Conservation (phyloP, 441 rosid species). For the Populus tomentosa region DNA sequence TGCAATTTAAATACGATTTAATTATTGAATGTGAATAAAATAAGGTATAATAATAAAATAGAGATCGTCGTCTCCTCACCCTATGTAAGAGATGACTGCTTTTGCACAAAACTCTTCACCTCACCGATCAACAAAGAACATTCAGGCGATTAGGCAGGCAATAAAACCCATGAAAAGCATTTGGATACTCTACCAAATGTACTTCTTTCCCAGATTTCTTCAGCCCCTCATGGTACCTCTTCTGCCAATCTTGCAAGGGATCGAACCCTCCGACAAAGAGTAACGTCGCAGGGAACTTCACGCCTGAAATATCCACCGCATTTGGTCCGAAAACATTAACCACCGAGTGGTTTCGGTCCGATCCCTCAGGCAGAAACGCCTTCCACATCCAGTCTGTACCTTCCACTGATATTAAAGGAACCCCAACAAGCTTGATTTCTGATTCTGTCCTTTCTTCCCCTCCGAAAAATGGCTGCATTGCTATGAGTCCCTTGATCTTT, state of each 20-base stretch:
- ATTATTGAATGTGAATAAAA: background rate
- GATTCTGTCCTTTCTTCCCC: slow-evolving; percentile 62
- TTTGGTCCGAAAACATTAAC: slow-evolving; percentile 49
- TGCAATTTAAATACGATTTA: background rate
- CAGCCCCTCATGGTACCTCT: slow-evolving; percentile 52
- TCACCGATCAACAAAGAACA: slow-evolving; percentile 28
- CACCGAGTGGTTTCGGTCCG: slow-evolving; percentile 47
- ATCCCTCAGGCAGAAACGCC: slow-evolving; percentile 49
- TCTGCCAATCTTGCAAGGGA: slow-evolving; percentile 66
- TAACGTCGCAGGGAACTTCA: slow-evolving; percentile 49
- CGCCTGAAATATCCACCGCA: slow-evolving; percentile 29
- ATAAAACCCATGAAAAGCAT: slow-evolving; percentile 60
- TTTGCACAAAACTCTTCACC: slow-evolving; percentile 39
- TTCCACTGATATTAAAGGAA: slow-evolving; percentile 28
- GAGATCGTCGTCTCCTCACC: background rate
- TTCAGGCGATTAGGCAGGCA: slow-evolving; percentile 46
- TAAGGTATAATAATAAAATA: too few relatives aligned
- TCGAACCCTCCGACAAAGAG: slow-evolving; percentile 51
- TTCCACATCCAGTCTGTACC: slow-evolving; percentile 58
- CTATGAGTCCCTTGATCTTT: slow-evolving; percentile 37
- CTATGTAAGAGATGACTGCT: background rate
- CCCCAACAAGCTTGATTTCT: slow-evolving; percentile 28
- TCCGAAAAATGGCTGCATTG: slow-evolving; percentile 67
- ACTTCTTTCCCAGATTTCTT: slow-evolving; percentile 49
- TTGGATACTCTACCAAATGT: slow-evolving; percentile 47